A percentile compares a stretch with the other conserved stretches of the same genome.
phyloP scores from a whole-genome alignment of 148 eudicot genomes.

The Silene latifolia region DNA sequence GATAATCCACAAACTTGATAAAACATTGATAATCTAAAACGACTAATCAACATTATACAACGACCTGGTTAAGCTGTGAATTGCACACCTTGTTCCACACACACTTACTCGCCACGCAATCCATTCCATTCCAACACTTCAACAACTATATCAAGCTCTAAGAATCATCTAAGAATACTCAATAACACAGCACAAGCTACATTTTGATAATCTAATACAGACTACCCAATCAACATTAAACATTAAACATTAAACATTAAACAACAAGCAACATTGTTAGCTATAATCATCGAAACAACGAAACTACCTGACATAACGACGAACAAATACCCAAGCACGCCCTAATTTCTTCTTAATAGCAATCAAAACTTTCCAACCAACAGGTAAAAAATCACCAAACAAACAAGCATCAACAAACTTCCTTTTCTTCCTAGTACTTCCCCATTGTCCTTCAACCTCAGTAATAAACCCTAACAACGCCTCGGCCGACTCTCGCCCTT shows the following conservation, averaged over 20 bases:
- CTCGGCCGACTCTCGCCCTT: constrained; percentile 49
- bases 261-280: not conserved
- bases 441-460: constrained; percentile 76
- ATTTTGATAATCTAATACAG: not conserved
- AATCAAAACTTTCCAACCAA: constrained; percentile 73
- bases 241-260: not conserved
- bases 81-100: no score
- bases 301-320: constrained; percentile 72
- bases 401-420: constrained; percentile 72
- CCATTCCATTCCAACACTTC: not conserved
- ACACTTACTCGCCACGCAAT: no score
- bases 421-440: constrained; percentile 82
- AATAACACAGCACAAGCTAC: not conserved
- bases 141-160: not conserved
- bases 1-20: no score
- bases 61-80: no score
- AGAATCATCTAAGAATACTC: not conserved
- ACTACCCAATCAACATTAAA: not conserved
- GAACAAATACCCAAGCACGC: constrained; percentile 62
- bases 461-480: constrained; percentile 65
- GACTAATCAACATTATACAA: no score
- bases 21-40: no score
- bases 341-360: constrained; percentile 73
- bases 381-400: constrained; percentile 73
- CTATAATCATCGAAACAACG: not conserved